Evolutionary conservation across 192 early-diverging fungal species (phyloP).

Genomic region (Radiomyces spectabilis): DNA sequence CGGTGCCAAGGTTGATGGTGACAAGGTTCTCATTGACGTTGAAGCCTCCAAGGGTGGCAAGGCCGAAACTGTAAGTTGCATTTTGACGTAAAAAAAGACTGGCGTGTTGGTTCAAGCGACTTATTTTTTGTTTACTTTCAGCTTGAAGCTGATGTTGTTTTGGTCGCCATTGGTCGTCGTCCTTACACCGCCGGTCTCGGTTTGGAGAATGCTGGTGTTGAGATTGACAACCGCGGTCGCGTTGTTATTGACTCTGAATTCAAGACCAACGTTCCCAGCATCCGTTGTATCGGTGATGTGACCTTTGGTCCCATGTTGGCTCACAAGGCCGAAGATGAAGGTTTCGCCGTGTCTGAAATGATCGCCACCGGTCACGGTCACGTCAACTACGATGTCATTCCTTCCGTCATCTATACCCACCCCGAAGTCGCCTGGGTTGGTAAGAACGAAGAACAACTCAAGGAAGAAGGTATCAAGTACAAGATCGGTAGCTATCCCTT

Average conservation of each 20-base stretch:
- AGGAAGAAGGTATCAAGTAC: conserved; percentile 81
- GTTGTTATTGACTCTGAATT: conserved; percentile 79
- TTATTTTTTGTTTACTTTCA: conserved; percentile 10
- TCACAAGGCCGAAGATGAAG: conserved; percentile 99
- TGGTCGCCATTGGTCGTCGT: conserved; percentile 92
- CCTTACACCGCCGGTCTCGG: conserved; percentile 91
- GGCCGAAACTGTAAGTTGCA: conserved; percentile 61
- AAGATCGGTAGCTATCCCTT: conserved; percentile 93
- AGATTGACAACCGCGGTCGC: conserved; percentile 81
- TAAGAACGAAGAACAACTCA: conserved; percentile 90
- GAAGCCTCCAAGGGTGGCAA: conserved; percentile 82
- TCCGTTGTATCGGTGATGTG: conserved; percentile 95
- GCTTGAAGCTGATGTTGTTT: conserved; percentile 85
- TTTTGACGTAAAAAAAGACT: not conserved
- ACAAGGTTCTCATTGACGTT: conserved; percentile 83
- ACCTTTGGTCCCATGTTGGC: conserved; percentile 97
- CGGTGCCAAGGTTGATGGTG: conserved; percentile 75
- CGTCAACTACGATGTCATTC: conserved; percentile 98
- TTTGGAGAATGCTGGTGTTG: conserved; percentile 86
- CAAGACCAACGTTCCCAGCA: conserved; percentile 80
- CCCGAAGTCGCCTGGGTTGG: conserved; percentile 99
- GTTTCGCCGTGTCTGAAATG: conserved; percentile 91
- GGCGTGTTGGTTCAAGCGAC: not conserved
- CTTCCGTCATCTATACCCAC: conserved; percentile 96
- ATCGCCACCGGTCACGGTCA: conserved; percentile 89